These are phyloP conservation scores for Aspergillus homomorphus DNA, from an alignment of 495 filamentous ascomycete species.

Conservation along the genomic window DNA sequence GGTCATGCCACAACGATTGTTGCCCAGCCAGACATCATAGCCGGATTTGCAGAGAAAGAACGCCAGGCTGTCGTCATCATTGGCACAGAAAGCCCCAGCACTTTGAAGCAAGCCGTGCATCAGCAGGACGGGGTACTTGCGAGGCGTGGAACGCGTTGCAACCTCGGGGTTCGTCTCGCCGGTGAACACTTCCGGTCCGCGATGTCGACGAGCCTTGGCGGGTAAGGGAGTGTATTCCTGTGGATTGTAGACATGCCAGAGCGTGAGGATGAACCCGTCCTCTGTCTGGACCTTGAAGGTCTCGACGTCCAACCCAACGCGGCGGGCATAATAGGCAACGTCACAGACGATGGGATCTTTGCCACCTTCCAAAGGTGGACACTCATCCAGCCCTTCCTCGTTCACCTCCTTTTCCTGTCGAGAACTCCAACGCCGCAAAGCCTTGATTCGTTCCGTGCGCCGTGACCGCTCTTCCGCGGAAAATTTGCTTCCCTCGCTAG, in stretches of 20 bases:
- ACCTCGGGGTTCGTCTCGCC: conserved; percentile 14
- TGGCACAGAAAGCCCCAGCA: conserved; percentile 83
- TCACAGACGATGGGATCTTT: conserved; percentile 75
- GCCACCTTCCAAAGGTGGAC: conserved; percentile 71
- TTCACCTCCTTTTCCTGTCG: conserved; percentile 36
- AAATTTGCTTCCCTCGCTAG: conserved; percentile 61
- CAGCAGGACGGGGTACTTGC: conserved; percentile 82
- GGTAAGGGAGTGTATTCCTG: conserved; percentile 59
- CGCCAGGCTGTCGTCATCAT: conserved; percentile 85
- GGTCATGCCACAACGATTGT: conserved; percentile 85
- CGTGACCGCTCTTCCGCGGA: conserved; percentile 64
- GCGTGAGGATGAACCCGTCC: conserved; percentile 84
- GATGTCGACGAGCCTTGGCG: conserved; percentile 29
- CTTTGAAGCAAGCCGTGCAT: conserved; percentile 88
- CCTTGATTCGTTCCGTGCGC: conserved; percentile 49
- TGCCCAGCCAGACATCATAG: conserved; percentile 97
- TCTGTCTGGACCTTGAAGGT: conserved; percentile 85
- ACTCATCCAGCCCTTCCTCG: conserved; percentile 50
- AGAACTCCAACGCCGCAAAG: conserved; percentile 59
- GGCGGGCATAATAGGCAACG: conserved; percentile 79
- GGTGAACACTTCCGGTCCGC: conserved; percentile 34
- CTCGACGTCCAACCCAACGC: conserved; percentile 87
- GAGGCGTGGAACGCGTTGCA: conserved; percentile 31
- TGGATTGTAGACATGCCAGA: conserved; percentile 91
- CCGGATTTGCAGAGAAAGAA: conserved; percentile 90